Evolutionary conservation across 202 grass and related monocot genomes (phyloP).

Genomic region (Elaeis oleifera): DNA sequence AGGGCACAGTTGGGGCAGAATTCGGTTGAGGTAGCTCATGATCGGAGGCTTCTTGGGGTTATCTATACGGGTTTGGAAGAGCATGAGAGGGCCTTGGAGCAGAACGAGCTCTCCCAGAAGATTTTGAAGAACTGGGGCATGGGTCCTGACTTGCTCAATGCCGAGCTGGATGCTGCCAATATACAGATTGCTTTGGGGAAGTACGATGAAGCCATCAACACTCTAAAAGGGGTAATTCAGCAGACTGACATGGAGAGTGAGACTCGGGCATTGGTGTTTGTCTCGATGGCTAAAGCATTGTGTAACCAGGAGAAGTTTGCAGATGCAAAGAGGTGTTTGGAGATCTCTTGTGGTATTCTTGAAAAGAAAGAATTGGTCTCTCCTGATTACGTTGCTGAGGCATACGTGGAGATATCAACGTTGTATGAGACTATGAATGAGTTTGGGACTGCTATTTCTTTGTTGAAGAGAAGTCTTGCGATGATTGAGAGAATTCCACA

Average conservation of each 20-base stretch:
- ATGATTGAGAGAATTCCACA: slow-evolving; percentile 86
- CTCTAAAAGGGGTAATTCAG: slow-evolving; percentile 34
- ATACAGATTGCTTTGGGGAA: slow-evolving; percentile 84
- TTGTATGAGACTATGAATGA: slow-evolving; percentile 71
- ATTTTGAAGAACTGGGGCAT: slow-evolving; percentile 73
- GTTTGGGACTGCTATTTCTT: slow-evolving; percentile 58
- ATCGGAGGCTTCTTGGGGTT: slow-evolving; percentile 69
- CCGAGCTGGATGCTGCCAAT: slow-evolving; percentile 67
- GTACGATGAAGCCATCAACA: slow-evolving; percentile 53
- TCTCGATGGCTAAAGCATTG: slow-evolving; percentile 76
- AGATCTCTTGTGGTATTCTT: slow-evolving; percentile 54
- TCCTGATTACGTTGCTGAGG: slow-evolving; percentile 54
- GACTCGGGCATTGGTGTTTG: slow-evolving; percentile 58
- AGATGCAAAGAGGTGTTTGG: slow-evolving; percentile 70
- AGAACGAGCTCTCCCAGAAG: slow-evolving; percentile 78
- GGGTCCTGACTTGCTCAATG: slow-evolving; percentile 44
- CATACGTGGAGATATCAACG: slow-evolving; percentile 50
- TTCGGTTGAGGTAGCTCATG: slow-evolving; percentile 72
- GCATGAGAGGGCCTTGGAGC: slow-evolving; percentile 58
- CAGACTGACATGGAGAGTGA: slow-evolving; percentile 51
- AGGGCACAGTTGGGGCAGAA: slow-evolving; percentile 56
- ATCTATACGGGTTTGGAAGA: slow-evolving; percentile 89
- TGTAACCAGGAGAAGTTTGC: slow-evolving; percentile 50
- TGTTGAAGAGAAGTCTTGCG: slow-evolving; percentile 65
- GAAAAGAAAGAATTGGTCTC: slow-evolving; percentile 48